These are phyloP conservation scores for Apophysomyces sp. DNA, from an alignment of 371 early-diverging fungal genomes.

Conservation along the genomic window DNA sequence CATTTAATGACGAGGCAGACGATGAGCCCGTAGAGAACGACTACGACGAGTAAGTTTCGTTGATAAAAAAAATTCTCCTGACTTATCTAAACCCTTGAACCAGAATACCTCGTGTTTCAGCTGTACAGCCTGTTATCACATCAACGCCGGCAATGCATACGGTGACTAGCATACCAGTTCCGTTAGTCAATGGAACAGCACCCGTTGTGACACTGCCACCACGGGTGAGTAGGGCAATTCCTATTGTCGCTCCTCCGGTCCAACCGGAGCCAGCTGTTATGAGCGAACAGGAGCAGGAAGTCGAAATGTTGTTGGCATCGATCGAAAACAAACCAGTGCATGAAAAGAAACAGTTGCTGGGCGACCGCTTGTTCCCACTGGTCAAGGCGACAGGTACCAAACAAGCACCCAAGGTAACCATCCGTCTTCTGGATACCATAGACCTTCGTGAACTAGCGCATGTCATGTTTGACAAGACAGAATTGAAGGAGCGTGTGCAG, in stretches of 20 bases:
- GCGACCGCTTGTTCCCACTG: slow-evolving; percentile 33
- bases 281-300: slow-evolving; percentile 6
- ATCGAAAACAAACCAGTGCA: slow-evolving; percentile 26
- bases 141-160: not conserved
- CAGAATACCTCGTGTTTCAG: not conserved
- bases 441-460: slow-evolving; percentile 36
- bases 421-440: slow-evolving; percentile 36
- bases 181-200: not conserved
- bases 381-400: slow-evolving; percentile 38
- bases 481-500: slow-evolving; percentile 30
- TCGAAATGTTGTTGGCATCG: slow-evolving; percentile 12
- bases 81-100: not conserved
- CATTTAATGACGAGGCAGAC: slow-evolving; percentile 30
- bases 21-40: slow-evolving; percentile 6
- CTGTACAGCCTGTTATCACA: not conserved
- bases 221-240: slow-evolving; percentile 24
- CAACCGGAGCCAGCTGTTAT: not conserved
- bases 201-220: not conserved
- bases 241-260: slow-evolving; percentile 32
- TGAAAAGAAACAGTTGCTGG: slow-evolving; percentile 34
- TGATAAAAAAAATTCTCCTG: not conserved
- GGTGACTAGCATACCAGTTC: not conserved
- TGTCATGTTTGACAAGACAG: slow-evolving; percentile 34
- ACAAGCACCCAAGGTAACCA: slow-evolving; percentile 38
- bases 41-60: not conserved